Conservation (phyloP, 139 green algal species). For the Tetradesmus obliquus region DNA sequence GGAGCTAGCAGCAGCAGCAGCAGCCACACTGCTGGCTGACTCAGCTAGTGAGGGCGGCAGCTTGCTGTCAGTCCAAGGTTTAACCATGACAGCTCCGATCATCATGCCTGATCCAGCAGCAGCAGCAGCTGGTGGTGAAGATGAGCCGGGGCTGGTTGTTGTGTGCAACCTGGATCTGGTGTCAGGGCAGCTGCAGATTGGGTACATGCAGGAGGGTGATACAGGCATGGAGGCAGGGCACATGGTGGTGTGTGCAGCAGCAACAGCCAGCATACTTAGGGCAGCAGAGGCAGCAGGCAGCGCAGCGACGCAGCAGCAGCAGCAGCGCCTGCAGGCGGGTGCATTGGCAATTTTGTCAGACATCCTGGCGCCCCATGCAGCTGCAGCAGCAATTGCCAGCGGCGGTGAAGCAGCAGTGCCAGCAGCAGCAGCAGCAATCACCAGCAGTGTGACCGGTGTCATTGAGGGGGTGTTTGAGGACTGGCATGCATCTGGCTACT, state of each 20-base stretch:
- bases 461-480: constrained; percentile 10
- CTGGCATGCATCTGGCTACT: constrained; percentile 46
- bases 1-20: constrained; percentile 63
- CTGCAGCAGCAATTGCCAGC: constrained; percentile 1
- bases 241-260: constrained; percentile 6
- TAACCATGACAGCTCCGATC: constrained; percentile 54
- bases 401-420: background rate
- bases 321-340: background rate
- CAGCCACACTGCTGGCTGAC: constrained; percentile 41
- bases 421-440: background rate
- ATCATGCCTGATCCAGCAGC: constrained; percentile 46
- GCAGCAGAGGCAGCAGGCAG: background rate
- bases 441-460: background rate
- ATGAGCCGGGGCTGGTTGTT: constrained; percentile 7
- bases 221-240: background rate
- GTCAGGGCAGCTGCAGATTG: constrained; percentile 41
- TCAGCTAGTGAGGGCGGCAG: background rate
- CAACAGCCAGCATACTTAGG: background rate
- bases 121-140: background rate
- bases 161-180: constrained; percentile 37
- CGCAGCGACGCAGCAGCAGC: constrained; percentile 6
- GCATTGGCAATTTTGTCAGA: background rate
- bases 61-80: constrained; percentile 28
- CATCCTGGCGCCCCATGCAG: background rate
- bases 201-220: background rate